phyloP scores from a whole-genome alignment of 306 rosid genomes.

The Vachellia collinsii region DNA sequence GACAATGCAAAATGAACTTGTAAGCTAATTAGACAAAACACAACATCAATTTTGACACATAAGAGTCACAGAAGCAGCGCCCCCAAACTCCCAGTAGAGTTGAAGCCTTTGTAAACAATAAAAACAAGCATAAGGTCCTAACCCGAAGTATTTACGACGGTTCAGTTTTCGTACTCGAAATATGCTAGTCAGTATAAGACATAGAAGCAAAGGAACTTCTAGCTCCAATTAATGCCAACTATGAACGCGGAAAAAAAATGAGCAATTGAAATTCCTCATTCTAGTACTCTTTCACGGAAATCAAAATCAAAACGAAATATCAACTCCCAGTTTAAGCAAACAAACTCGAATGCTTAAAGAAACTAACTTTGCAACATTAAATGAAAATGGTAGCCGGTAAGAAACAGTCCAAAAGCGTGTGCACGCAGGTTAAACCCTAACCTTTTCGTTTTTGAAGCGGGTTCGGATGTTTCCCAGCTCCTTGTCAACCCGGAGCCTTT shows the following conservation, averaged over 20 bases:
- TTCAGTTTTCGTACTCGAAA: background rate
- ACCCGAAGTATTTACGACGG: background rate
- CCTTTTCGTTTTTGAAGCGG: constrained; percentile 98
- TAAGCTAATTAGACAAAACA: background rate
- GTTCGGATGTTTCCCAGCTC: constrained; percentile 98
- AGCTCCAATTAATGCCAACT: background rate
- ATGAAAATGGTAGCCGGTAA: background rate
- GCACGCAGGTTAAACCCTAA: constrained; percentile 49
- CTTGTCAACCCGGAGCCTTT: constrained; percentile 94
- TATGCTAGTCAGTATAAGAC: constrained; percentile 1
- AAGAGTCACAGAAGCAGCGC: constrained; percentile 20
- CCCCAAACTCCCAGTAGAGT: constrained; percentile 3
- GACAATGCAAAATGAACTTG: constrained; percentile 1
- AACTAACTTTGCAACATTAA: background rate
- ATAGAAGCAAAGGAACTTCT: background rate
- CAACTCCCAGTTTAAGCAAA: constrained; percentile 27
- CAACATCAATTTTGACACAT: constrained; percentile 2
- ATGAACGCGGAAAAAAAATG: constrained; percentile 4
- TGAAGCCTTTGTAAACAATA: background rate
- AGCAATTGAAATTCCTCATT: constrained; percentile 1
- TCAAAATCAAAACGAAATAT: constrained; percentile 1
- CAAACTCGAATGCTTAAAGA: constrained; percentile 22
- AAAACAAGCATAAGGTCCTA: background rate
- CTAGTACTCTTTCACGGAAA: background rate
- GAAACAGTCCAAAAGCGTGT: background rate